Base-by-base conservation (phyloP, 306 rosid species). In the Cucurbita moschata region DNA sequence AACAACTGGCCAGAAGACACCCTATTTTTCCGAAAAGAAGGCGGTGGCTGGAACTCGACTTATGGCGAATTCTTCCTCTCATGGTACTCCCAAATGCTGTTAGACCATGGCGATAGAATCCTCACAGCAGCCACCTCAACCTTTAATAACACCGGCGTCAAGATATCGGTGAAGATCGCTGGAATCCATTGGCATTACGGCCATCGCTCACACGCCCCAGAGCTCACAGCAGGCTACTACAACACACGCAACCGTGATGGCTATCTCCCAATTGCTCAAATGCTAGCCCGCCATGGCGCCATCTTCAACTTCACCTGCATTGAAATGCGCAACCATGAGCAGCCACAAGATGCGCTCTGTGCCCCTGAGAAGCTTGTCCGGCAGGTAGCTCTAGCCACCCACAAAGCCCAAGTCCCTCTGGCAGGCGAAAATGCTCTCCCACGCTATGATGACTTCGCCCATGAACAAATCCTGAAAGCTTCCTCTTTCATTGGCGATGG, bases 161-260 rank as follows among this genome's bases (percentile, higher is more conserved):
- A 95, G 84, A 88, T 95, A 74, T 95, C 99, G 4, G 96, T 95
- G 0, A 95, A 95, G 80, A 37, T 95, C 16, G 90, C 99, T 0
- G 99, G 99, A 47, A 95, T 95, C 74, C 99, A 95, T 80, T 95
- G 99, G 99, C 99, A 95, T 57, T 95, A 91, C 4, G 99, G 99
- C n/a, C 39, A 92, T 51, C 85, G 92, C 46, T 95, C 99, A 44
- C 99, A 95, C 6, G 99, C 99, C 19, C 96, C 99, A 1, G 99
- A 95, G 78, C 97, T 95, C 78, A 95, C 99, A 7, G 99, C 99
- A 18, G 99, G 99, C 30, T 95, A 95, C 47, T 95, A 91, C 84
- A 95, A 95, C 87, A 95, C 99, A 53, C 81, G 96, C 0, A 72
- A 73, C 79, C 89, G 72, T 0, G 97, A 95, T 12, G 99, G 99